Base-by-base conservation (phyloP, 2,329 filamentous ascomycete species). In the Pseudogymnoascus sp. region DNA sequence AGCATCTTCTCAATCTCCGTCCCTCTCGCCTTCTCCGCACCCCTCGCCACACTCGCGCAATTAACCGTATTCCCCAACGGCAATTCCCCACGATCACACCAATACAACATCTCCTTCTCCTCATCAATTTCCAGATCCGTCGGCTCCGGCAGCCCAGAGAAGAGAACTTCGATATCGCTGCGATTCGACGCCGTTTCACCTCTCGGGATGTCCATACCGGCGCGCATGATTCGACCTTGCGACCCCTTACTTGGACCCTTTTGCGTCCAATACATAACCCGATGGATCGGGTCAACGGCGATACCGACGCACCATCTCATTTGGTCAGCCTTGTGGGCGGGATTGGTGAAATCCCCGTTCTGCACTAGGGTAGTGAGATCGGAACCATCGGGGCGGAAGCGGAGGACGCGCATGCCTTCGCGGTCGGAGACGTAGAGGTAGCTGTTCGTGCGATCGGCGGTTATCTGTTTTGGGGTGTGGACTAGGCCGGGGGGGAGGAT, bases 51-150 rank as follows among this genome's bases (percentile, higher is more conserved):
- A 23, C 34, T 62, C 1, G 70, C 71, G 5, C 73, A 68, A 65
- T 83, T 81, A 61, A 85, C 63, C 9, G 75, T 76, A 65, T 82
- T 83, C 0, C 82, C 82, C 7, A 69, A 66, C 0, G 82, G 82
- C 1, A 78, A 68, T 63, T 85, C 82, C 3, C 82, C 83, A 0
- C 82, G 73, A 63, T 85, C 82, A 0, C 82, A 83, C 82, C 82
- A 85, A 67, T 81, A 85, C 23, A 85, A 70, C 1, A 67, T 71
- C 26, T 74, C 67, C 2, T 67, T 66, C 0, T 72, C 69, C 10
- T 75, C 73, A 13, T 84, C 79, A 1, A 84, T 65, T 30, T 82
- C 80, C 0, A 85, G 69, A 63, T 85, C 81, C 61, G 85, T 80
- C 0, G 79, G 78, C 66, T 84, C 81, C 0, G 81, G 80, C 7